These are phyloP conservation scores for Nakazawaea holstii DNA, from an alignment of 805 yeast genomes.

Conservation along the genomic window DNA sequence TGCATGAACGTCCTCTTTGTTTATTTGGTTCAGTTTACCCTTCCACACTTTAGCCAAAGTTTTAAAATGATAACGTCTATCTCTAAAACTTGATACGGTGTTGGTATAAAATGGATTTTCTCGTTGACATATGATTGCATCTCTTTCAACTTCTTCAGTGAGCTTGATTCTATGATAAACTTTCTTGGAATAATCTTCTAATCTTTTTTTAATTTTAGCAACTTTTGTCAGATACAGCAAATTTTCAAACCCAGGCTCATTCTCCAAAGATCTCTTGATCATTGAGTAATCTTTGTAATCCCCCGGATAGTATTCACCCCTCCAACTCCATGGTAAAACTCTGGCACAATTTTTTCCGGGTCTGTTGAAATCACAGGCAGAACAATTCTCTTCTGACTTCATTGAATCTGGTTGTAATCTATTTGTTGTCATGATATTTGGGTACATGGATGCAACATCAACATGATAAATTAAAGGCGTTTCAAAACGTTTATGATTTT, in stretches of 20 bases:
- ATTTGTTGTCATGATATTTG: slow-evolving; percentile 96
- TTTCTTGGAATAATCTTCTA: slow-evolving; percentile 80
- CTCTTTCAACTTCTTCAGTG: slow-evolving; percentile 81
- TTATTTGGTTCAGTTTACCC: slow-evolving; percentile 58
- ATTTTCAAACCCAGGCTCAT: slow-evolving; percentile 79
- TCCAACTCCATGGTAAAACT: slow-evolving; percentile 93
- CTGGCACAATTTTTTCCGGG: slow-evolving; percentile 95
- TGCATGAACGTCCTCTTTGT: slow-evolving; percentile 48
- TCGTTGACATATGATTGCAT: slow-evolving; percentile 92
- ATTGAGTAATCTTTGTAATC: slow-evolving; percentile 85
- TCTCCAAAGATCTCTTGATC: slow-evolving; percentile 78
- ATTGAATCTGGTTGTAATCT: slow-evolving; percentile 97
- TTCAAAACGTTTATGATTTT: slow-evolving; percentile 63
- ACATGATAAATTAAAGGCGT: slow-evolving; percentile 91
- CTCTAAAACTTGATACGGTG: slow-evolving; percentile 92
- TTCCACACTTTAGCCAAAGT: slow-evolving; percentile 94
- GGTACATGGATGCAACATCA: slow-evolving; percentile 99
- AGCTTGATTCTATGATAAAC: slow-evolving; percentile 78
- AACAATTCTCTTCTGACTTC: slow-evolving; percentile 93
- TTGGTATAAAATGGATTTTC: slow-evolving; percentile 96
- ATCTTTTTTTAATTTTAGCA: slow-evolving; percentile 62
- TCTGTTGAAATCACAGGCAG: slow-evolving; percentile 93
- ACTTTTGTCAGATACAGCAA: slow-evolving; percentile 77
- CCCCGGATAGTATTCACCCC: slow-evolving; percentile 94
- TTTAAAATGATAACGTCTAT: slow-evolving; percentile 92